These are phyloP conservation scores for Aspergillus oerlinghausenensis DNA, from an alignment of 2,329 filamentous ascomycete species.

Conservation along the genomic window DNA sequence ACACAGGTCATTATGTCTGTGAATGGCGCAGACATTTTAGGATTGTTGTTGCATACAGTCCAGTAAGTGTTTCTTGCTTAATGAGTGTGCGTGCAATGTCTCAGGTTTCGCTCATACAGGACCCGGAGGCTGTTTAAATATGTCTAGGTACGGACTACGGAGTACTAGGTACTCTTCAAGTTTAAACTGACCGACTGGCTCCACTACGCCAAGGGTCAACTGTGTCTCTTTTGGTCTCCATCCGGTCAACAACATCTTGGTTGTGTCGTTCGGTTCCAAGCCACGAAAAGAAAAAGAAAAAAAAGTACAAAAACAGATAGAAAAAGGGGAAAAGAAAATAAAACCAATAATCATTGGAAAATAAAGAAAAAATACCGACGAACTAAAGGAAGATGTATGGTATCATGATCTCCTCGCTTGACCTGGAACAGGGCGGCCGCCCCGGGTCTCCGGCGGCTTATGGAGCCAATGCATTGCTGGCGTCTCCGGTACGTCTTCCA, in stretches of 20 bases:
- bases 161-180: not conserved
- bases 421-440: not conserved
- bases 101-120: not conserved
- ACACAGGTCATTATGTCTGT: not conserved
- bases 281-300: not conserved
- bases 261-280: not conserved
- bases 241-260: not conserved
- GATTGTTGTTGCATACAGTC: not conserved
- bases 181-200: not conserved
- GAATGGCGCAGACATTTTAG: not conserved
- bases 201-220: not conserved
- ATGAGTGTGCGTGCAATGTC: slow-evolving; percentile 18
- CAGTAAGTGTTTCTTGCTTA: slow-evolving; percentile 4
- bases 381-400: not conserved
- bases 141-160: not conserved
- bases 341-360: not conserved
- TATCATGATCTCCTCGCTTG: not conserved
- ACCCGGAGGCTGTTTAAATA: not conserved
- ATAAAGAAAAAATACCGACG: not conserved
- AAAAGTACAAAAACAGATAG: not conserved
- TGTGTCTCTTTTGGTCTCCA: not conserved
- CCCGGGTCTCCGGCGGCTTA: slow-evolving; percentile 25
- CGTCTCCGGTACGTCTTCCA: slow-evolving; percentile 20
- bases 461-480: slow-evolving; percentile 22
- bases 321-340: not conserved